phyloP scores from a whole-genome alignment of 352 stramenopile genomes.

The Globisporangium acanthophoron region DNA sequence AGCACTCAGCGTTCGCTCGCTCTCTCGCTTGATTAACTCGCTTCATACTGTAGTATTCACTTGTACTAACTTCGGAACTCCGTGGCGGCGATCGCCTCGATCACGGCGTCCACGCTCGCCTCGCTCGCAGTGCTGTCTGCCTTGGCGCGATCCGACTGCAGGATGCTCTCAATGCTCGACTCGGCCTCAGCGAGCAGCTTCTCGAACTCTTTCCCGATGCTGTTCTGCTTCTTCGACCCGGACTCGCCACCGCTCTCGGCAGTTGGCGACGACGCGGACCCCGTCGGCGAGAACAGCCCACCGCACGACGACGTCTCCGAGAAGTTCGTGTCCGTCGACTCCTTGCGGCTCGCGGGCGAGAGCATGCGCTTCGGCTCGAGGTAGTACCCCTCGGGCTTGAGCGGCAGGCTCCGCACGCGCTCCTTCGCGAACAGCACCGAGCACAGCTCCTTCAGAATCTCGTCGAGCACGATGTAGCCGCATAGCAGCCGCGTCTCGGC shows the following conservation, averaged over 20 bases:
- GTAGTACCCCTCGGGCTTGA: slow-evolving; percentile 83
- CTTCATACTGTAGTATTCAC: slow-evolving; percentile 1
- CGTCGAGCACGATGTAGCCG: slow-evolving; percentile 76
- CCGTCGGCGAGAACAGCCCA: slow-evolving; percentile 6
- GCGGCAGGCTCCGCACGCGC: slow-evolving; percentile 58
- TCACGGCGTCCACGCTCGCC: slow-evolving; percentile 11
- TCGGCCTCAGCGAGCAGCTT: slow-evolving; percentile 61
- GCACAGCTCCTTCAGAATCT: slow-evolving; percentile 83
- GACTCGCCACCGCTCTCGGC: background rate
- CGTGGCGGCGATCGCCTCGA: slow-evolving; percentile 9
- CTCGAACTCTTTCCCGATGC: slow-evolving; percentile 67
- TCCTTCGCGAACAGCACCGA: slow-evolving; percentile 76
- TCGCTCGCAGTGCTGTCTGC: slow-evolving; percentile 2
- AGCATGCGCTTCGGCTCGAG: slow-evolving; percentile 54
- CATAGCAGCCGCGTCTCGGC: slow-evolving; percentile 59
- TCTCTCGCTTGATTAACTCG: too few relatives aligned
- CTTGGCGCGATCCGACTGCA: slow-evolving; percentile 6
- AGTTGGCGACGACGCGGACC: too few relatives aligned
- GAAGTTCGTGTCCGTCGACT: slow-evolving; percentile 30
- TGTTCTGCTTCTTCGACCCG: slow-evolving; percentile 23
- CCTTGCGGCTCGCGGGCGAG: slow-evolving; percentile 18
- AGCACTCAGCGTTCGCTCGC: background rate
- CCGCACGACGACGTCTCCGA: slow-evolving; percentile 32
- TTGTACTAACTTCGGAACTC: slow-evolving; percentile 1
- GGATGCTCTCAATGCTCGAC: slow-evolving; percentile 56